Base-by-base conservation (phyloP, 352 stramenopile genomes). In the Aphanomyces stellatus region DNA sequence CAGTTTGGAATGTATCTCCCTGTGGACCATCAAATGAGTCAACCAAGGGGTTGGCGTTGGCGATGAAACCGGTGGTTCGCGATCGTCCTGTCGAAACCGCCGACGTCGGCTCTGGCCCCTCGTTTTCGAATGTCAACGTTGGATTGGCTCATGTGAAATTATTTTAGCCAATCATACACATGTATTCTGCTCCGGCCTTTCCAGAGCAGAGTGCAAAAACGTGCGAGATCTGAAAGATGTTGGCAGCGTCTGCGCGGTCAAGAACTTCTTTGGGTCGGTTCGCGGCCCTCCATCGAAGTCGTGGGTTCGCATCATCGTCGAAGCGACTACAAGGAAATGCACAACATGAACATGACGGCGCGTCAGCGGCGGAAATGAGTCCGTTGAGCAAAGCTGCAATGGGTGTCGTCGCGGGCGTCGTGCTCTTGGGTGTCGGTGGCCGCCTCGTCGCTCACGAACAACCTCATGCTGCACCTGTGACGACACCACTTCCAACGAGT, bases 371-470 rank as follows among this genome's bases (percentile, higher is more conserved):
- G 7, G 37, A 46, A n/a, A 30, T 25, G 15, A 49, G 33, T 30
- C 33, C 53, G 34, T 63, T 17, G 33, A 25, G 37, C 8, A 63
- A 63, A 49, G 53, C 34, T 22, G 53, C 53, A 19, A 30, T 51
- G 19, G 53, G 37, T 34, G 33, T 51, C 30, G 28, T 63, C 22
- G 53, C 17, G 48, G 37, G 19, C 17, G 30, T 13, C 15, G 53
- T 34, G 37, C 76, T 86, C 60, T 69, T 93, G 53, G 90, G 77
- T 62, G 74, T 73, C 30, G 81, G 84, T 0, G 74, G 91, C 33
- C 49, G 49, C 19, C 37, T 46, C 13, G n/a, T 46, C 37, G 37
- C n/a, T 46, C 37, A n/a, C n/a, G 13, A 46, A 11, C 37, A 46
- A 19, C 37, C n/a, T n/a, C n/a, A n/a, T 46, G 72, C 89, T 31